A percentile compares a stretch with the other conserved stretches of the same genome.
phyloP scores from a whole-genome alignment of 805 yeast species.

The Clavispora carvajalis region DNA sequence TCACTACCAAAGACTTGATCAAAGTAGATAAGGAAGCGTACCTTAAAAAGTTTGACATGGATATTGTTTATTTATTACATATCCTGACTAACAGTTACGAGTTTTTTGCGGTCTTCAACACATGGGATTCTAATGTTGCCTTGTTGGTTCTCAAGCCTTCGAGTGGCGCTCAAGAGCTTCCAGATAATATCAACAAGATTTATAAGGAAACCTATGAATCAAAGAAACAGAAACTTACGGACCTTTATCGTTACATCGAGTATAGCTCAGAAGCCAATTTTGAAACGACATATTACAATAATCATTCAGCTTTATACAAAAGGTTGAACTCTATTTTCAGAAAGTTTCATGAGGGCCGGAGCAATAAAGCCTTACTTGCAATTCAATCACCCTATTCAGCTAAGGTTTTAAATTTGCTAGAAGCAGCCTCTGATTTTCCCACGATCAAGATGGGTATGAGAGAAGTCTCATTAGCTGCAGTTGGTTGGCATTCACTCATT shows the following conservation, averaged over 20 bases:
- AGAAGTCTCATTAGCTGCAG: constrained; percentile 59
- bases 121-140: constrained; percentile 50
- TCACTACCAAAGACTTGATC: constrained; percentile 55
- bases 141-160: constrained; percentile 67
- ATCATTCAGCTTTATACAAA: constrained; percentile 49
- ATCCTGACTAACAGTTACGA: constrained; percentile 70
- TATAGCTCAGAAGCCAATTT: constrained; percentile 52
- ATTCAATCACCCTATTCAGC: constrained; percentile 66
- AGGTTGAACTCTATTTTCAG: constrained; percentile 50
- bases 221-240: constrained; percentile 42
- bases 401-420: constrained; percentile 43
- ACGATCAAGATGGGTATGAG: constrained; percentile 54
- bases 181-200: constrained; percentile 46
- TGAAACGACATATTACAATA: constrained; percentile 51
- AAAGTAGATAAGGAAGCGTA: constrained; percentile 47
- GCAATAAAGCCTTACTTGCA: constrained; percentile 58
- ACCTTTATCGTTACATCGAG: constrained; percentile 43
- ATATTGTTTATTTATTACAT: constrained; percentile 62
- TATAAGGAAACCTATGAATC: constrained; percentile 50
- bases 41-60: constrained; percentile 50
- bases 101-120: constrained; percentile 59
- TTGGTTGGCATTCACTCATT: constrained; percentile 75
- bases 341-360: constrained; percentile 53
- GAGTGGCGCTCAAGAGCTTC: constrained; percentile 57
- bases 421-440: constrained; percentile 53